Percentiles rank a stretch among this genome's conserved stretches.
These are phyloP conservation scores for Xylariomycetidae sp. DNA, from an alignment of 2,329 filamentous ascomycete species.

Conservation along the genomic window DNA sequence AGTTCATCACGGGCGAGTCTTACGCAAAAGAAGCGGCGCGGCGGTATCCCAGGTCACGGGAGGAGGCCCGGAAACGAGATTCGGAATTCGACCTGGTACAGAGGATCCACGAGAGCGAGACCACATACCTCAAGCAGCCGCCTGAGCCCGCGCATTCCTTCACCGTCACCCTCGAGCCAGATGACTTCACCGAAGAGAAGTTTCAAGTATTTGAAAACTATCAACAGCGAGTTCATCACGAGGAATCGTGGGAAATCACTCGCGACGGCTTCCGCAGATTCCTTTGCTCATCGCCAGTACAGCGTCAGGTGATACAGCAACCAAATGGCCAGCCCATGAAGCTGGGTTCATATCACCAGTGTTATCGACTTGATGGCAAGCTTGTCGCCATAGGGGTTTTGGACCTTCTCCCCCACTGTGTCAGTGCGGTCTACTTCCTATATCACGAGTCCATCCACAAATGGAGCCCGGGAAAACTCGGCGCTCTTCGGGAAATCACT, in stretches of 20 bases:
- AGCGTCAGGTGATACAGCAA: conserved; percentile 34
- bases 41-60: conserved; percentile 60
- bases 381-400: conserved; percentile 72
- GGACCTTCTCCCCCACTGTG: conserved; percentile 68
- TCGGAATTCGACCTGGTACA: conserved; percentile 62
- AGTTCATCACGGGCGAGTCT: conserved; percentile 59
- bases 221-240: conserved; percentile 66
- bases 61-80: conserved; percentile 56
- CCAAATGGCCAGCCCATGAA: conserved; percentile 45
- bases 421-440: conserved; percentile 79
- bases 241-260: conserved; percentile 53
- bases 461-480: conserved; percentile 68
- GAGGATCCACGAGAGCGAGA: conserved; percentile 65
- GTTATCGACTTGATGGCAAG: conserved; percentile 70
- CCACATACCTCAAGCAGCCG: conserved; percentile 45
- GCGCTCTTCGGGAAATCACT: conserved; percentile 66
- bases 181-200: conserved; percentile 71
- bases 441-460: conserved; percentile 70
- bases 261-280: conserved; percentile 62
- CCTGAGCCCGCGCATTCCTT: conserved; percentile 62
- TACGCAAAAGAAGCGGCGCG: conserved; percentile 61
- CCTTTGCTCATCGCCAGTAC: conserved; percentile 65
- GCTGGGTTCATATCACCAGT: conserved; percentile 75
- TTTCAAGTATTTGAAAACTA: conserved; percentile 68
- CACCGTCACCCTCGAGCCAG: conserved; percentile 62